Evolutionary conservation across 2,329 filamentous ascomycete genomes (phyloP), one percentile per base, ranked within the genome.

Genomic region (Chaetothyriales sp.): DNA sequence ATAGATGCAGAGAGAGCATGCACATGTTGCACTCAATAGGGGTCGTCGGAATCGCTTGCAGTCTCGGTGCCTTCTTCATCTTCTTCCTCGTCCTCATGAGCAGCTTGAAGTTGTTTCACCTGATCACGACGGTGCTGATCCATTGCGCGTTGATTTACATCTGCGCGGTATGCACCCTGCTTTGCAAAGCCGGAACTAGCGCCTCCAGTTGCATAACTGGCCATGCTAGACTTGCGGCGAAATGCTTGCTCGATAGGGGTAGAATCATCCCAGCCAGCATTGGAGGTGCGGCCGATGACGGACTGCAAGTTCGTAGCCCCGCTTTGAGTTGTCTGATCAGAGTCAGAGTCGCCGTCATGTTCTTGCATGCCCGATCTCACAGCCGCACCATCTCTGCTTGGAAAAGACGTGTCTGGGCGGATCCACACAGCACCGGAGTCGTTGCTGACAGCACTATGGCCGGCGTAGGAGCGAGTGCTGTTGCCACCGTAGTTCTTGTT

Each of bases 41-140:
- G 32, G 32, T 39, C 32, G 12, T 39, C 32, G 5, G 32, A 39
- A 15, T 39, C 32, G 12, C 32, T 39, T 15, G 32, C 32, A 12
- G 10, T 39, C 32, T 39, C 32, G 10, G 10, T 15, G 1, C 15
- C 32, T 2, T 39, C 32, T 12, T 39, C 32, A 15, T 39, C 32
- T 5, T 15, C 32, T 15, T 39, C 32, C 32, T 39, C 32, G 10
- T 39, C 32, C 32, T 39, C 32, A 15, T 39, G 32, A 15, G 32
- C 32, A 15, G 32, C 12, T 44, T 49, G 15, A 22, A 49, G 43
- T 47, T 47, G 49, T 51, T 46, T 10, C 36, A 45, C 7, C 48
- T 51, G 18, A 32, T 50, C 39, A 48, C 55, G 45, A 47, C 51
- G 8, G 49, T 52, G 3, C 47, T 46, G 20, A 49, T 49, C 26